Percentiles rank a stretch among this genome's conserved stretches.
phyloP scores from a whole-genome alignment of 2,329 filamentous ascomycete species.

The Epichloe gansuensis region DNA sequence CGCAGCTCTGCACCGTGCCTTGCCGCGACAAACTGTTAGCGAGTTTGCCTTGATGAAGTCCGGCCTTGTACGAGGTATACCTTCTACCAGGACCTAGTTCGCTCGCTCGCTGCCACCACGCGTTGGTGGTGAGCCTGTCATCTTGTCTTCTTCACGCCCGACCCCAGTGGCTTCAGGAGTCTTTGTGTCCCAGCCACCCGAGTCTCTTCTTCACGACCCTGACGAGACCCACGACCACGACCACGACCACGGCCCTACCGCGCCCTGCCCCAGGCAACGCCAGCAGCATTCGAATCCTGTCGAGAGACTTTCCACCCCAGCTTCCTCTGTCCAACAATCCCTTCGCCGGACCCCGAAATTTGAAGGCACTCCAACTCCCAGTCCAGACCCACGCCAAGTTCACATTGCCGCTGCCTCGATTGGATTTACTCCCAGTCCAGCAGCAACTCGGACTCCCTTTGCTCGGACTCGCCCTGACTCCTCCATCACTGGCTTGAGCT shows the following conservation, averaged over 20 bases:
- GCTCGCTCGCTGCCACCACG: slow-evolving; percentile 19
- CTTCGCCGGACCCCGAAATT: slow-evolving; percentile 43
- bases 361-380: slow-evolving; percentile 30
- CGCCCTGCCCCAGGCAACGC: slow-evolving; percentile 31
- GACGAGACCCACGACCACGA: slow-evolving; percentile 39
- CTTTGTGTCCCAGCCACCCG: slow-evolving; percentile 29
- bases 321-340: slow-evolving; percentile 32
- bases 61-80: background rate
- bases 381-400: slow-evolving; percentile 29
- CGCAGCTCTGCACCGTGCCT: background rate
- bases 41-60: background rate
- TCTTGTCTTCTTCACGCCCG: slow-evolving; percentile 34
- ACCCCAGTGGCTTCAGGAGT: slow-evolving; percentile 28
- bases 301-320: slow-evolving; percentile 29
- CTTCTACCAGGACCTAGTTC: background rate
- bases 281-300: slow-evolving; percentile 20
- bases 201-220: slow-evolving; percentile 37
- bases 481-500: slow-evolving; percentile 27
- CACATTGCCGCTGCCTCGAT: slow-evolving; percentile 36
- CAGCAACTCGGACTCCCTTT: slow-evolving; percentile 8
- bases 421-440: slow-evolving; percentile 32
- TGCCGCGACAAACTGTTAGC: background rate
- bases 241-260: slow-evolving; percentile 27
- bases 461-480: slow-evolving; percentile 9
- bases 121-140: slow-evolving; percentile 28